Conservation (phyloP, 2,329 filamentous ascomycete species). For the Davidsoniella virescens region DNA sequence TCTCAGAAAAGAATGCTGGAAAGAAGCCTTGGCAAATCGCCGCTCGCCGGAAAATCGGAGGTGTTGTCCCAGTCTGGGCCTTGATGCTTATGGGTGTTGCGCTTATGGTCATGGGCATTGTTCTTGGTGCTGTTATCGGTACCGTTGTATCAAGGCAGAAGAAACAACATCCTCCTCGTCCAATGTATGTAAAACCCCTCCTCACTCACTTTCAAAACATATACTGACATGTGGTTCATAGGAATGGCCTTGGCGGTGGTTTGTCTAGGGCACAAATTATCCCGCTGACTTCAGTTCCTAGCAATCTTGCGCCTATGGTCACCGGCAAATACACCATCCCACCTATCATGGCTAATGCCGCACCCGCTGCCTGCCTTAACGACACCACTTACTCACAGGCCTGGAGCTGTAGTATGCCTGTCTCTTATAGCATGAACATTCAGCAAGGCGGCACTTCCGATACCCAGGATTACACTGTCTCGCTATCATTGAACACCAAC, state of each 20-base stretch:
- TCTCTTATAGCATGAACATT: conserved; percentile 30
- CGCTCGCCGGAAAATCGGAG: conserved; percentile 39
- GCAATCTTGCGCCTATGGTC: conserved; percentile 34
- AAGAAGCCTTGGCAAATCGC: conserved; percentile 34
- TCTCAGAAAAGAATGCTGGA: conserved; percentile 32
- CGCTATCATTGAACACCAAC: too few species aligned
- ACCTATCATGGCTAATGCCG: conserved; percentile 31
- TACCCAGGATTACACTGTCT: conserved; percentile 20
- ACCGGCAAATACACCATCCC: conserved; percentile 42
- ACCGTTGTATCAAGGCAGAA: conserved; percentile 24
- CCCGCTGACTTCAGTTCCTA: conserved; percentile 20
- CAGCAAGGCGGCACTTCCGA: conserved; percentile 18
- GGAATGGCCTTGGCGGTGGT: background rate
- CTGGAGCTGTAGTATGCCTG: conserved; percentile 46
- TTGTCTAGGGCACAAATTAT: conserved; percentile 4
- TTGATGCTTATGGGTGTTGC: conserved; percentile 33
- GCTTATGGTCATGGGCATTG: conserved; percentile 34
- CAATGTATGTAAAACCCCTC: background rate
- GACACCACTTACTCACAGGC: conserved; percentile 37
- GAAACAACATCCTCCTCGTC: conserved; percentile 6
- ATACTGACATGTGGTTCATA: background rate
- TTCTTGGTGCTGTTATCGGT: conserved; percentile 42
- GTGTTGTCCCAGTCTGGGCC: conserved; percentile 46
- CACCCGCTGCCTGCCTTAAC: conserved; percentile 39
- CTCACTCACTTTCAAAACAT: background rate